Conservation (phyloP, 257 asterid genomes). For the Solanum habrochaites region DNA sequence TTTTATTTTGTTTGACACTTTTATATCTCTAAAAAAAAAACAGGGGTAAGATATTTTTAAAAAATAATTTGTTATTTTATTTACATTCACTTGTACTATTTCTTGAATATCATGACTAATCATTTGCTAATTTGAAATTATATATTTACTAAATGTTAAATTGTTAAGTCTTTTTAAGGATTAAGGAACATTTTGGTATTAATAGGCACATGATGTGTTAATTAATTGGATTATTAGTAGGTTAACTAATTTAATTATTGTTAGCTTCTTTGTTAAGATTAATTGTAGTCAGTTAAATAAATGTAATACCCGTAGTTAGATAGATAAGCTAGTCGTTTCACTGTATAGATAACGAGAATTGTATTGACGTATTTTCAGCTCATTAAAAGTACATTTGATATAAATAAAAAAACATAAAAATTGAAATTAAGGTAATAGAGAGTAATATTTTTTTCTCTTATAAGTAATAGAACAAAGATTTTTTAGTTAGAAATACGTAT, state of each 20-base stretch:
- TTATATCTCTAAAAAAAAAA: no score
- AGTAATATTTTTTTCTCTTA: fast-evolving
- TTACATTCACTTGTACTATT: not conserved
- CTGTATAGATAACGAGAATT: not conserved
- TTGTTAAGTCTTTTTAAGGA: not conserved
- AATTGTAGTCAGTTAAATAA: not conserved
- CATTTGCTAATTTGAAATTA: not conserved
- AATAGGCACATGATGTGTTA: not conserved
- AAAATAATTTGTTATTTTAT: no score
- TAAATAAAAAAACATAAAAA: not conserved
- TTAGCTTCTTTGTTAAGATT: not conserved
- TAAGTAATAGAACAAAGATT: no score
- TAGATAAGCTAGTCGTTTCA: not conserved
- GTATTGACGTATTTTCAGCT: not conserved
- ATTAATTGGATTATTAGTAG: not conserved
- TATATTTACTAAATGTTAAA: not conserved
- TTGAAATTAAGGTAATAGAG: not conserved
- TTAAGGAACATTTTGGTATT: not conserved
- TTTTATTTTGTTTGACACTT: not conserved
- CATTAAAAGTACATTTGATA: not conserved
- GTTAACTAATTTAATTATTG: not conserved
- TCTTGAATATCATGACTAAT: not conserved
- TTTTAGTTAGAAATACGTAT: no score
- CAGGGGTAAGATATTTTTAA: not conserved
- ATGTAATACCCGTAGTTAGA: not conserved